Conservation (phyloP, 1,284 basidiomycete genomes). For the Rhodotorula sp. region DNA sequence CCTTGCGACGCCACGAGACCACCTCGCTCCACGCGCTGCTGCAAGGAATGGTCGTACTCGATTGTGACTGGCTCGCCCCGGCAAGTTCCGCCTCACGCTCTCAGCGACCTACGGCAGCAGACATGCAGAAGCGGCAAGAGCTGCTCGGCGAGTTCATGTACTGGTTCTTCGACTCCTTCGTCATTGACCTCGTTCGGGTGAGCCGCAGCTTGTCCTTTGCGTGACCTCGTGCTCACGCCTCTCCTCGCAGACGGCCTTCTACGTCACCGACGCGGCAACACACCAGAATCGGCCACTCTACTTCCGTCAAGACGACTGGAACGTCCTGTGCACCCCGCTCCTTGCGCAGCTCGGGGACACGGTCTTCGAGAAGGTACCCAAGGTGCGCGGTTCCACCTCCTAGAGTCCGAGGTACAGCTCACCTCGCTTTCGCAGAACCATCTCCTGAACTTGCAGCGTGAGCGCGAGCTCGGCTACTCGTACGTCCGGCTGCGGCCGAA, state of each 20-base stretch:
- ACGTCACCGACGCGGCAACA: constrained; percentile 86
- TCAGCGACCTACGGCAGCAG: constrained; percentile 59
- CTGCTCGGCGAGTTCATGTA: constrained; percentile 79
- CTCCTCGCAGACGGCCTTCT: constrained; percentile 75
- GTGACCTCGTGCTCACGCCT: neutral
- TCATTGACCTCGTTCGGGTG: constrained; percentile 77
- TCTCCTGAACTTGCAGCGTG: constrained; percentile 41
- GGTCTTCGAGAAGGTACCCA: constrained; percentile 47
- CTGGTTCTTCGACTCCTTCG: constrained; percentile 88
- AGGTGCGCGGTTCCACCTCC: constrained; percentile 40
- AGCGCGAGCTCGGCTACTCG: constrained; percentile 73
- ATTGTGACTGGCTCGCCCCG: constrained; percentile 77
- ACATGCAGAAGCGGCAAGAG: constrained; percentile 69
- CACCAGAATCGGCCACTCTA: constrained; percentile 85
- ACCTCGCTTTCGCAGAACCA: constrained; percentile 57
- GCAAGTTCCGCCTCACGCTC: constrained; percentile 29
- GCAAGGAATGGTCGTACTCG: constrained; percentile 71
- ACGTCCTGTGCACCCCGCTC: constrained; percentile 73
- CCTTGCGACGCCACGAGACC: constrained; percentile 74
- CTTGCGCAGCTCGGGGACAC: constrained; percentile 62
- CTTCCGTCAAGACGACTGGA: constrained; percentile 94
- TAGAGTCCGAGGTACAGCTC: too few species aligned
- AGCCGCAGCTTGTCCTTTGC: constrained; percentile 20
- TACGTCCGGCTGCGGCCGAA: constrained; percentile 89
- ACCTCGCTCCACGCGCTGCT: constrained; percentile 74